Conservation (phyloP, 768 basidiomycete species). For the Sporobolomyces roseus region DNA sequence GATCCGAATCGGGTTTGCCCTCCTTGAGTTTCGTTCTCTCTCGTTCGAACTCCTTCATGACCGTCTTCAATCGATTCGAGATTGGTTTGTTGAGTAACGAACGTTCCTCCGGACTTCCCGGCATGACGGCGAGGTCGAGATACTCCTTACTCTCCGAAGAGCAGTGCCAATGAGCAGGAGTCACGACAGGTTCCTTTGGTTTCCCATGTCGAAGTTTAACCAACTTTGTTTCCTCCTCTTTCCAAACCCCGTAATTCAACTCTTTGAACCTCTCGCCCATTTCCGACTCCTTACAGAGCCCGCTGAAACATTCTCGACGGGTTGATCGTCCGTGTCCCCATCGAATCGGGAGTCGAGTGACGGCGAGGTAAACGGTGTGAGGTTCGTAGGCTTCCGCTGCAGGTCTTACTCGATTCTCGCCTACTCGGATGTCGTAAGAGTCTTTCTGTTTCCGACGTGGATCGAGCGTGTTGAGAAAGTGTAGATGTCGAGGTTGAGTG, state of each 20-base stretch:
- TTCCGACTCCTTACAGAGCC: conserved; percentile 23
- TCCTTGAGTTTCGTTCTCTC: background rate
- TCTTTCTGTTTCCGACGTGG: conserved; percentile 26
- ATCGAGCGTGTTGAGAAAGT: conserved; percentile 28
- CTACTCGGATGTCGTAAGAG: conserved; percentile 46
- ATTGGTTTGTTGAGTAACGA: conserved; percentile 17
- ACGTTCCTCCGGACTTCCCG: conserved; percentile 30
- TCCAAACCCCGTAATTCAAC: conserved; percentile 39
- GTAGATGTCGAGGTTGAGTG: conserved; percentile 34
- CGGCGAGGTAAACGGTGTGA: conserved; percentile 52
- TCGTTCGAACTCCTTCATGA: conserved; percentile 35
- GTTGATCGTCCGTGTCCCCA: conserved; percentile 48
- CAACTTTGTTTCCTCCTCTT: conserved; percentile 38
- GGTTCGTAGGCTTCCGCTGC: conserved; percentile 50
- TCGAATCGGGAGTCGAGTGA: conserved; percentile 48
- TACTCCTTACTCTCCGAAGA: conserved; percentile 14
- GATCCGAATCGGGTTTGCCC: too few relatives aligned
- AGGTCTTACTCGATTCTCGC: conserved; percentile 47
- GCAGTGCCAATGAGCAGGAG: conserved; percentile 45
- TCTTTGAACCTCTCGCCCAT: conserved; percentile 43
- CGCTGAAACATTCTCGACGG: conserved; percentile 28
- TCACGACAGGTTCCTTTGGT: conserved; percentile 49
- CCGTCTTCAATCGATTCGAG: conserved; percentile 2
- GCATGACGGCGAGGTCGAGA: conserved; percentile 31
- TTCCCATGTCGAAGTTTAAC: conserved; percentile 48